Evolutionary conservation across 768 basidiomycete genomes (phyloP).

Genomic region (Tubosaeta brunneosetosa): DNA sequence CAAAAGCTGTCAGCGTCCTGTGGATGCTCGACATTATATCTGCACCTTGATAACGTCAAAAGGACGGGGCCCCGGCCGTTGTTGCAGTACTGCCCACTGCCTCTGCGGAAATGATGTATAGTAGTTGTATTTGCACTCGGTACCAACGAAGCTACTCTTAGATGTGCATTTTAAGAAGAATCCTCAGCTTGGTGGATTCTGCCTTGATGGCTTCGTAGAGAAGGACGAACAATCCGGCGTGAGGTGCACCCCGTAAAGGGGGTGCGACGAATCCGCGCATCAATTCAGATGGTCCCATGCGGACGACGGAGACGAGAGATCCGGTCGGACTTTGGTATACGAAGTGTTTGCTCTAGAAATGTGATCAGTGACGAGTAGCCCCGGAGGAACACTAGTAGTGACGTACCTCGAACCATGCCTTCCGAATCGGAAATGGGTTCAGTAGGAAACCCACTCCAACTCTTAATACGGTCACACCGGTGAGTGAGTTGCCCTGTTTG

Average conservation of each 20-base stretch:
- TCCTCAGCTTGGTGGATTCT: slow-evolving; percentile 49
- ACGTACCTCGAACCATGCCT: slow-evolving; percentile 85
- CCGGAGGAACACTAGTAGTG: too few relatives aligned
- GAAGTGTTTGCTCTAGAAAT: slow-evolving; percentile 68
- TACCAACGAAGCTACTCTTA: slow-evolving; percentile 37
- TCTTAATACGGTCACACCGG: slow-evolving; percentile 81
- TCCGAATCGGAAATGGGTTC: slow-evolving; percentile 88
- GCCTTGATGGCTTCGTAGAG: slow-evolving; percentile 85
- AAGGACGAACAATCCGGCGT: slow-evolving; percentile 85
- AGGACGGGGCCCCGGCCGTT: slow-evolving; percentile 79
- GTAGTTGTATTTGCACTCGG: slow-evolving; percentile 42
- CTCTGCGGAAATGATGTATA: slow-evolving; percentile 68
- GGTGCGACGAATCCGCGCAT: slow-evolving; percentile 85
- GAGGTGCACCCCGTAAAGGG: slow-evolving; percentile 90
- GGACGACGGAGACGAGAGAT: slow-evolving; percentile 55
- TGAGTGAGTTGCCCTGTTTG: slow-evolving; percentile 74
- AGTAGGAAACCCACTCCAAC: slow-evolving; percentile 77
- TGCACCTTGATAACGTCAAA: slow-evolving; percentile 92
- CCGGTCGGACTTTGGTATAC: slow-evolving; percentile 57
- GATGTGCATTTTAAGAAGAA: neutral
- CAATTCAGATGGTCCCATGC: slow-evolving; percentile 72
- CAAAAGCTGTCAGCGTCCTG: slow-evolving; percentile 25
- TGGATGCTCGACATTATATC: neutral
- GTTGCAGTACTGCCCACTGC: slow-evolving; percentile 83
- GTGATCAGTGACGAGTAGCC: slow-evolving; percentile 1